Percentiles rank a stretch among this genome's conserved stretches.
Conservation (phyloP, 129 eudicot genomes). For the Artemisia tridentata region DNA sequence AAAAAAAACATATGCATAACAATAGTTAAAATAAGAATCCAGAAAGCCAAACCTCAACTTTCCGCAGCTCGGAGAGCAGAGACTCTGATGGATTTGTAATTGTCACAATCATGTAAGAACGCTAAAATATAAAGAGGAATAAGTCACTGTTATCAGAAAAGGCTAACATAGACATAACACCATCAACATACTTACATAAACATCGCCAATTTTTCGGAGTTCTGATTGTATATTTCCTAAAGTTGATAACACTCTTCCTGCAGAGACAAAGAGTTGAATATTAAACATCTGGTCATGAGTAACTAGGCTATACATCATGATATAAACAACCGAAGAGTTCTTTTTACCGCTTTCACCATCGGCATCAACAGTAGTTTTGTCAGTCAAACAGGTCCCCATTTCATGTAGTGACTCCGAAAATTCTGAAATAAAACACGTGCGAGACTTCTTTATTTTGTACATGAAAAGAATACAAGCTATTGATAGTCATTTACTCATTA, state of each 20-base stretch:
- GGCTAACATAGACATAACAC: slow-evolving; percentile 21
- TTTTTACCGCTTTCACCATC: slow-evolving; percentile 75
- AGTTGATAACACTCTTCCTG: slow-evolving; percentile 67
- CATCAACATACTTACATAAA: slow-evolving; percentile 62
- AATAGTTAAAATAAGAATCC: slow-evolving; percentile 4
- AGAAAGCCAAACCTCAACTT: slow-evolving; percentile 79
- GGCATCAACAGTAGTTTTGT: slow-evolving; percentile 55
- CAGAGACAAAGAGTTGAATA: slow-evolving; percentile 26
- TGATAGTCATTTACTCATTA: too few relatives aligned
- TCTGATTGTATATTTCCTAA: slow-evolving; percentile 77
- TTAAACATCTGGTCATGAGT: slow-evolving; percentile 10
- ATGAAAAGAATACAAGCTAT: not conserved
- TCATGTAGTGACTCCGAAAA: slow-evolving; percentile 84
- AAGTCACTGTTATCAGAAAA: slow-evolving; percentile 20
- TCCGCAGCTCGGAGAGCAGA: slow-evolving; percentile 78
- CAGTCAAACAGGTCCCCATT: slow-evolving; percentile 77
- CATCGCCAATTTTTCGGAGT: slow-evolving; percentile 74
- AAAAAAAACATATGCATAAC: not conserved
- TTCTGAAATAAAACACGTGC: slow-evolving; percentile 51
- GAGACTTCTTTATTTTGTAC: slow-evolving; percentile 10
- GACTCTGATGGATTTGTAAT: slow-evolving; percentile 93
- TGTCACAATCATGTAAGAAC: slow-evolving; percentile 65
- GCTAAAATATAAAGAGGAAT: slow-evolving; percentile 52
- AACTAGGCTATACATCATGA: slow-evolving; percentile 9
- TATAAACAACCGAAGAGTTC: slow-evolving; percentile 19